phyloP scores from a whole-genome alignment of 257 asterid genomes.

The Plantago elongata region DNA sequence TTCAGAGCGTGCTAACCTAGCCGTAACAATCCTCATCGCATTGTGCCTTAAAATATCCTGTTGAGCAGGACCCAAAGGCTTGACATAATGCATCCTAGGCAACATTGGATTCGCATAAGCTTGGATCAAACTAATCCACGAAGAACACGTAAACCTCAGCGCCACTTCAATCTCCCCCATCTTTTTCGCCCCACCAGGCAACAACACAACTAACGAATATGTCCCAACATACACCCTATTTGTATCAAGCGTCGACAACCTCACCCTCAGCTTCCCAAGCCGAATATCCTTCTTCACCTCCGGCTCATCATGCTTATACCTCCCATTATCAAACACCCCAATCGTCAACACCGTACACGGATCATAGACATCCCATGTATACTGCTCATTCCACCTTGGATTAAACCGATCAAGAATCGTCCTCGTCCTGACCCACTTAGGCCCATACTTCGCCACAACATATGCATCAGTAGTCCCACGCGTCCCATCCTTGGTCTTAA shows the following conservation, averaged over 20 bases:
- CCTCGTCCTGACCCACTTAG: conserved; percentile 85
- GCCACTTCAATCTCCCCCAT: conserved; percentile 92
- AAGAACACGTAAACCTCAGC: conserved; percentile 64
- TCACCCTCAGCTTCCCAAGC: conserved; percentile 74
- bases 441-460: conserved; percentile 86
- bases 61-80: conserved; percentile 79
- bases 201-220: conserved; percentile 53
- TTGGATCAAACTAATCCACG: conserved; percentile 75
- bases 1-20: conserved; percentile 70
- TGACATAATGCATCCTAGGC: conserved; percentile 87
- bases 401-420: conserved; percentile 79
- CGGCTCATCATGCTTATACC: conserved; percentile 52
- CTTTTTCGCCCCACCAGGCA: conserved; percentile 72
- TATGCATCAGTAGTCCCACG: conserved; percentile 85
- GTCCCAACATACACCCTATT: conserved; percentile 72
- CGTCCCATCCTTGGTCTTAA: conserved; percentile 73
- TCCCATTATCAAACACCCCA: conserved; percentile 79
- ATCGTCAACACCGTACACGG: conserved; percentile 84
- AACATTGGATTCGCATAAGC: conserved; percentile 68
- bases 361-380: conserved; percentile 89
- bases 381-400: conserved; percentile 91
- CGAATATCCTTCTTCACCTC: conserved; percentile 53
- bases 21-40: conserved; percentile 70
- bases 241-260: conserved; percentile 75
- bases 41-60: conserved; percentile 74